These are phyloP conservation scores for Candida oleophila DNA, from an alignment of 805 yeast species.

Conservation along the genomic window DNA sequence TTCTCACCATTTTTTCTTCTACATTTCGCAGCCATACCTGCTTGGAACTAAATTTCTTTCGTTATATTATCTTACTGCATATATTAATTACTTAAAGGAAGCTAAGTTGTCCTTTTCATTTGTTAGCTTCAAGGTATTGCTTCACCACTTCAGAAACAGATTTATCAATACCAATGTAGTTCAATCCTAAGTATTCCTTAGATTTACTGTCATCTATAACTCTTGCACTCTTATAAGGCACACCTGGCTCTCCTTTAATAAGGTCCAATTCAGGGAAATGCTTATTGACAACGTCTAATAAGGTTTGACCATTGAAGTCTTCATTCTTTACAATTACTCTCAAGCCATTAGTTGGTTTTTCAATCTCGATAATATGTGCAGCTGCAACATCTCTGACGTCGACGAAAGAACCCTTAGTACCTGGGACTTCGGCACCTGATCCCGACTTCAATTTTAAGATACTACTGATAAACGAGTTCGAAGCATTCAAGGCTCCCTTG, in stretches of 20 bases:
- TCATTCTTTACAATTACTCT: constrained; percentile 23
- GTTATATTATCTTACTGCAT: too few species aligned
- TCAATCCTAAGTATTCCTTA: constrained; percentile 34
- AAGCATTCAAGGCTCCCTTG: constrained; percentile 22
- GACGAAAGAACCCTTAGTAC: constrained; percentile 23
- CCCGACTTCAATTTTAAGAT: constrained; percentile 24
- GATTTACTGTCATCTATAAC: constrained; percentile 40
- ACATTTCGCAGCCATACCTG: too few species aligned
- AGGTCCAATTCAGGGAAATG: constrained; percentile 18
- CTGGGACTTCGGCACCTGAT: constrained; percentile 14
- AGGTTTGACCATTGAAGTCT: constrained; percentile 19
- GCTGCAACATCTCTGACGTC: constrained; percentile 66
- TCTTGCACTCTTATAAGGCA: constrained; percentile 12
- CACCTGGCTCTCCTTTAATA: constrained; percentile 12
- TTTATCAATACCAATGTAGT: constrained; percentile 35
- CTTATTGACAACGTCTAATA: constrained; percentile 21
- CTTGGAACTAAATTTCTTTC: too few species aligned
- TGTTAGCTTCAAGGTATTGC: constrained; percentile 30
- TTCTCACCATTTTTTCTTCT: too few species aligned
- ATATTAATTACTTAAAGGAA: too few species aligned
- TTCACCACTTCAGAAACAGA: constrained; percentile 42
- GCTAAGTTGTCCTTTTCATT: neutral
- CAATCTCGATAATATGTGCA: constrained; percentile 54
- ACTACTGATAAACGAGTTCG: constrained; percentile 25
- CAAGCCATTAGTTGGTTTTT: constrained; percentile 30